Base-by-base conservation (phyloP, 169 alveolate genomes). In the Amoebophrya sp. region DNA sequence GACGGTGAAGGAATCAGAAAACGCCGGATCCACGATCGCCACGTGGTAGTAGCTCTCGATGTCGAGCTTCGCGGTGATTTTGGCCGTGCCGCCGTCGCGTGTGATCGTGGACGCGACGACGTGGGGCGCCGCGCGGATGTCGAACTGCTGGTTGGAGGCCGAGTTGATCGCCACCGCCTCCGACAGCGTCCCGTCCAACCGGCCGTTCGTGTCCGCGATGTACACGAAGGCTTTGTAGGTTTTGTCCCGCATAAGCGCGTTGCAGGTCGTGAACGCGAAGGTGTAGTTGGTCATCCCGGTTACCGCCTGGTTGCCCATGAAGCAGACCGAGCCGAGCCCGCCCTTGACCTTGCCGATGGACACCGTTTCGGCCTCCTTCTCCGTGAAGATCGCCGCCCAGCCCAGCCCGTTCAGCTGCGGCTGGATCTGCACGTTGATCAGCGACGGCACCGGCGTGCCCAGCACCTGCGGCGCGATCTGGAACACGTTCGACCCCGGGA, bases 181-280 rank as follows among this genome's bases (percentile, higher is more conserved):
- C 10, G 29, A 7, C 90, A 88, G 13, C 29, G 45, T 42, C 18
- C 90, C 90, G 41, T 88, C 90, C 2, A 41, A 29, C 34, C 90
- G 69, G 40, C 90, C 90, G 39, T 41, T 23, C 40, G 70, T 40
- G 40, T 88, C 90, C 90, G 45, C 70, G 70, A 88, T 41, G 70
- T 88, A 88, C 40, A 43, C 90, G 90, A 38, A 88, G 29, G 50
- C 42, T 0, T 10, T 39, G 41, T 88, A 88, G 40, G 69, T 41
- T 5, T 2, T 16, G 78, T 58, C 78, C 5, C 78, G 4, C 78
- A 1, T 4, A 13, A 58, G 23, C 10, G 78, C 78, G 78, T 58
- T 58, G 78, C 78, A 58, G 34, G 4, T 58, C 5, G 78, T 58
- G 38, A 58, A 23, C 39, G 78, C 78, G 78, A 58, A 58, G 26